These are phyloP conservation scores for Malus sieversii DNA, from an alignment of 306 rosid species.

Conservation along the genomic window DNA sequence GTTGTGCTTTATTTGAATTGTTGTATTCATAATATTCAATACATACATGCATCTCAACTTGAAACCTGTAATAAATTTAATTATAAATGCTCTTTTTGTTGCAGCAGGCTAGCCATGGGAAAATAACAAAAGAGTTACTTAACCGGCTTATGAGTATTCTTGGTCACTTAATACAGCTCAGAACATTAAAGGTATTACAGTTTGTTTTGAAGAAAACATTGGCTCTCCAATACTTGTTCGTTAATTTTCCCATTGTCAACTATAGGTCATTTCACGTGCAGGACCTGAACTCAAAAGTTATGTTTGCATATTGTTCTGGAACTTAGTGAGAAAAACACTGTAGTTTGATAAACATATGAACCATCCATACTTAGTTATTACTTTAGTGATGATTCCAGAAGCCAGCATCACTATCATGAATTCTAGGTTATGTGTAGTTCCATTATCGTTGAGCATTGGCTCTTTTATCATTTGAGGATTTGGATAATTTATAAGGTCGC, in stretches of 20 bases:
- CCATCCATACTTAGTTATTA: neutral
- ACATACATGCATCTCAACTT: neutral
- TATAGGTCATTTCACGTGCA: neutral
- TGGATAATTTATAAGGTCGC: neutral
- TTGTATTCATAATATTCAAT: neutral
- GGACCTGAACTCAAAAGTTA: neutral
- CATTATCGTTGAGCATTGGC: neutral
- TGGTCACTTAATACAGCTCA: slow-evolving; percentile 93
- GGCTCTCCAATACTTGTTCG: slow-evolving; percentile 7
- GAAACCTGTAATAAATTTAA: neutral
- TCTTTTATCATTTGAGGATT: neutral
- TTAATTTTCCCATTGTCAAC: slow-evolving; percentile 6
- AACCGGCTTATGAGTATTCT: slow-evolving; percentile 90
- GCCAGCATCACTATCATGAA: neutral
- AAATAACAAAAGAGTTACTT: slow-evolving; percentile 75
- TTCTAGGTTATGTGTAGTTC: neutral
- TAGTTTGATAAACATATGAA: neutral
- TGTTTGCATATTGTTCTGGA: neutral
- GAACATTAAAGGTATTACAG: slow-evolving; percentile 80
- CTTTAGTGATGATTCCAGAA: neutral
- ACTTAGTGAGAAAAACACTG: neutral
- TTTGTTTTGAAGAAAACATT: neutral
- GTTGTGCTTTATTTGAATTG: slow-evolving; percentile 2
- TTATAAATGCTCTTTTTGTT: slow-evolving; percentile 15
- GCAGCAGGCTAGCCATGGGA: slow-evolving; percentile 94